Base-by-base conservation (phyloP, 306 rosid genomes). In the Sesbania bispinosa region DNA sequence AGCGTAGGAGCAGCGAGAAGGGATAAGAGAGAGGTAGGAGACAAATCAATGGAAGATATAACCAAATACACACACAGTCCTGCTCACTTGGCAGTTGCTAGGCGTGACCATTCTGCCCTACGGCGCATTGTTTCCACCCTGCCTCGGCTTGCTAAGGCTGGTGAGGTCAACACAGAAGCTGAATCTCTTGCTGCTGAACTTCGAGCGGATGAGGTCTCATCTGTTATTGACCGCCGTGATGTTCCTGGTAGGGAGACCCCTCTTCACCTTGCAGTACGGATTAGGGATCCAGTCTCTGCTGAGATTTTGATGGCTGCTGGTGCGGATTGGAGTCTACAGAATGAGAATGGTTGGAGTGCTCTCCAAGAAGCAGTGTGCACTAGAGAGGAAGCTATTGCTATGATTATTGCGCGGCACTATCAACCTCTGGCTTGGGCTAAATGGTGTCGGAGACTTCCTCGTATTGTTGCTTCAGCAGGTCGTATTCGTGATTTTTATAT, bases 231-330 rank as follows among this genome's bases (percentile, higher is more conserved):
- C 55, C 81, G 84, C 13, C 96, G 99, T 9, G 99, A 95, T 76
- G 99, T 95, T 41, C 92, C 96, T n/a, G 90, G 93, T 16, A 92
- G 99, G 60, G 97, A 94, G 82, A 94, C 99, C 23, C 99, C 99
- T 55, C 88, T 95, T 47, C 99, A 95, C 83, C 97, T 95, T 58
- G 96, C 99, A 0, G 99, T 95, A 39, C 92, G 96, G 3, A 93
- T 95, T 50, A 77, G 92, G 78, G 99, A 95, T 75, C 84, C 82
- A 11, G 76, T 67, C 38, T 83, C 97, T 0, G 96, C 97, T 1
- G 99, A 95, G 83, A 89, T 95, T 73, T 79, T 95, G 86, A 91
- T 95, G 97, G 95, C 90, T 10, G 92, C 97, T 24, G 99, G 99
- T 82, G 96, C 96, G 0, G 99, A 95, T 78, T 91, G 96, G 97